Evolutionary conservation across 2,329 filamentous ascomycete species (phyloP).

Genomic region (Aureobasidium sp.): DNA sequence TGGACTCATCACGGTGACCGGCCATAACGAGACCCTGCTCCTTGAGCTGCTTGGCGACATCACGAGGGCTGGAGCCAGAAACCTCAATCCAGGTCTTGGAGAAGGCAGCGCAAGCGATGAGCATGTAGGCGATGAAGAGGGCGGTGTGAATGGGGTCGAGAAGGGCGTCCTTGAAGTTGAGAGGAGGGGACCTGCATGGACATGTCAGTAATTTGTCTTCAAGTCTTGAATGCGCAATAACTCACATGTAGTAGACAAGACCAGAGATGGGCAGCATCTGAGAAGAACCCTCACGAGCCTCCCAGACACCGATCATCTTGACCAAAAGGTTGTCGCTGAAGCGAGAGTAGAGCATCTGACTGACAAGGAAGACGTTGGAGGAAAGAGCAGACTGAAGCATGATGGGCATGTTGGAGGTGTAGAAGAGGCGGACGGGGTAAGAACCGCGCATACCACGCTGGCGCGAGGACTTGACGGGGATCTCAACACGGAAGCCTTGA

Average conservation of each 20-base stretch:
- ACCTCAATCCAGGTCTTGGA: conserved; percentile 99
- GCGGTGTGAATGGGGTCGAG: conserved; percentile 95
- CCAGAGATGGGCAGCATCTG: conserved; percentile 92
- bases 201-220: background rate
- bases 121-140: conserved; percentile 95
- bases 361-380: conserved; percentile 98
- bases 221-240: too few relatives aligned
- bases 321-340: conserved; percentile 99
- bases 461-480: conserved; percentile 98
- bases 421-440: conserved; percentile 98
- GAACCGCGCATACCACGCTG: conserved; percentile 98
- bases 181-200: conserved; percentile 53
- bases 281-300: conserved; percentile 89
- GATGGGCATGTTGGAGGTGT: conserved; percentile 99
- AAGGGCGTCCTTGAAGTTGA: conserved; percentile 95
- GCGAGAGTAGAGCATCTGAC: conserved; percentile 98
- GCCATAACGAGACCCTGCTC: conserved; percentile 99
- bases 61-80: conserved; percentile 91
- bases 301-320: conserved; percentile 95
- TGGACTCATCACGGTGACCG: conserved; percentile 97
- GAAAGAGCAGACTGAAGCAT: conserved; percentile 98
- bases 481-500: conserved; percentile 85
- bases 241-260: conserved; percentile 98
- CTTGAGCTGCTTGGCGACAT: conserved; percentile 99
- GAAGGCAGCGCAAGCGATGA: conserved; percentile 94